A percentile compares a stretch with the other conserved stretches of the same genome.
These are phyloP conservation scores for Cladosporium cucumerinum DNA, from an alignment of 2,329 filamentous ascomycete genomes.

Conservation along the genomic window DNA sequence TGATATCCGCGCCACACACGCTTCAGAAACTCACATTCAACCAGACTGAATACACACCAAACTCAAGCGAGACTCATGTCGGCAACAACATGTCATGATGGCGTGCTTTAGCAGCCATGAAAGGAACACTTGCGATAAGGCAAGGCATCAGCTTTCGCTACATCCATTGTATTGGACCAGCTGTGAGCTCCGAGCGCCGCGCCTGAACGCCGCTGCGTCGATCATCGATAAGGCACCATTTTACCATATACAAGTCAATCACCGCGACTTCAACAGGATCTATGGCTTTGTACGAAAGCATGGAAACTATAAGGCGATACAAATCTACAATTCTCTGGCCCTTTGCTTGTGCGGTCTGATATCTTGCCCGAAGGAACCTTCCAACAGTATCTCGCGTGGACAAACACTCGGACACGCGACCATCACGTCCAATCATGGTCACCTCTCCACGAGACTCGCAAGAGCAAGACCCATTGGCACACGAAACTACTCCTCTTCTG, in stretches of 20 bases:
- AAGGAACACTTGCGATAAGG: not conserved
- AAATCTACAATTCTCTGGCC: not conserved
- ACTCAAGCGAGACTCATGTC: not conserved
- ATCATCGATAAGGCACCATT: not conserved
- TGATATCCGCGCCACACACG: not conserved
- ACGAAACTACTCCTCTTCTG: conserved; percentile 6
- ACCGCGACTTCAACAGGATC: not conserved
- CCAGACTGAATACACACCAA: not conserved
- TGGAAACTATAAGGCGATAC: not conserved
- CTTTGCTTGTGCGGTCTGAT: not conserved
- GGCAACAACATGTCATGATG: not conserved
- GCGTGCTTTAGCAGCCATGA: not conserved
- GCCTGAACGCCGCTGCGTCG: not conserved
- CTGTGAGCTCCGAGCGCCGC: not conserved
- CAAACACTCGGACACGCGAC: not conserved
- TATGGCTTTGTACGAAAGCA: not conserved
- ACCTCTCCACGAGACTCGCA: not conserved
- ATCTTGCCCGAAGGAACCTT: not conserved
- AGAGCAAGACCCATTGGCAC: not conserved
- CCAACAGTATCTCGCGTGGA: not conserved
- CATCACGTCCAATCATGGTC: not conserved
- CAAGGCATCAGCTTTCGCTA: not conserved
- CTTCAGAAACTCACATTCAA: not conserved
- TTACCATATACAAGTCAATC: not conserved
- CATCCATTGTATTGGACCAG: not conserved